Conservation (phyloP, 345 rosid genomes). For the Triadica sebifera region DNA sequence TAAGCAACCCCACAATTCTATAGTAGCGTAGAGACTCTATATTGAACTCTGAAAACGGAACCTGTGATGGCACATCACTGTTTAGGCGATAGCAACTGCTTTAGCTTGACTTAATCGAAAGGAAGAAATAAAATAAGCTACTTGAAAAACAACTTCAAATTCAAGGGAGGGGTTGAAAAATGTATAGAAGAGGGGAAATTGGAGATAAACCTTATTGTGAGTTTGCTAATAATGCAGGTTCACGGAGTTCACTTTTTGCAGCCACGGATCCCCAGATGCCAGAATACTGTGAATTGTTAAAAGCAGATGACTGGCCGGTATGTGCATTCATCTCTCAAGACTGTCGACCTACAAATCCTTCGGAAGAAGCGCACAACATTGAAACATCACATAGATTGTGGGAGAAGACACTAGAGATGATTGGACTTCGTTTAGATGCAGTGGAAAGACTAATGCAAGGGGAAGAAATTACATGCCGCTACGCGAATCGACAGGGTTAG, state of each 20-base stretch:
- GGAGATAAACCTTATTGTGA: constrained; percentile 3
- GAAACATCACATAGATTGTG: constrained; percentile 67
- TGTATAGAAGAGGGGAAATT: not conserved
- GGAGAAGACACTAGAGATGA: constrained; percentile 86
- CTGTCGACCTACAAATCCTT: constrained; percentile 87
- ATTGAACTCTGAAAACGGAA: no score
- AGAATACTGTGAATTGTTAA: constrained; percentile 77
- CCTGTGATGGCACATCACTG: no score
- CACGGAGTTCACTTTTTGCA: constrained; percentile 83
- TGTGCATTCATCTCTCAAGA: constrained; percentile 93
- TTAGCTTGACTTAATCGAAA: no score
- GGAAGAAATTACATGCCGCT: constrained; percentile 42
- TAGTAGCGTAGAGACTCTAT: no score
- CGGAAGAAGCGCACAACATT: constrained; percentile 82
- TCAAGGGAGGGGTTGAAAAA: not conserved
- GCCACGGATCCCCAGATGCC: constrained; percentile 95
- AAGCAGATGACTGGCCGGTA: constrained; percentile 85
- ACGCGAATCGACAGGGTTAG: constrained; percentile 10
- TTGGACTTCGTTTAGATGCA: constrained; percentile 77
- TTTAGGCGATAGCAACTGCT: no score
- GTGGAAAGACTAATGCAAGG: constrained; percentile 79
- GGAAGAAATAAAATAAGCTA: no score
- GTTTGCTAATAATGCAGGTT: constrained; percentile 41
- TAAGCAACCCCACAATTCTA: no score
- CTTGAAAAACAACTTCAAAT: no score